phyloP scores from a whole-genome alignment of 768 basidiomycete species.

The Paxillus involutus region DNA sequence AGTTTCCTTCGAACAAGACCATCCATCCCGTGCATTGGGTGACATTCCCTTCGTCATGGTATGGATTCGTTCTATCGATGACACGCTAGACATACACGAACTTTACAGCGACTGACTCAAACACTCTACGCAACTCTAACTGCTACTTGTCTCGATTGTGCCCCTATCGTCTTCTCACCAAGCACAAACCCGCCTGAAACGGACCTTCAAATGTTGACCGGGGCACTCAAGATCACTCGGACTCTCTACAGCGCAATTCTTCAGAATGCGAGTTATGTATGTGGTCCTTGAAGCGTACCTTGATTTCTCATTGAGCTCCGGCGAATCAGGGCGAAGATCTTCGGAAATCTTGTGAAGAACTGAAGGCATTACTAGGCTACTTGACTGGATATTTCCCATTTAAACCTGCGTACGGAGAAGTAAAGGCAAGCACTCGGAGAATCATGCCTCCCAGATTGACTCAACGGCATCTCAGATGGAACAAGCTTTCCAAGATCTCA shows the following conservation, averaged over 20 bases:
- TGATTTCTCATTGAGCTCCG: conserved; percentile 3
- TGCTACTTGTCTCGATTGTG: conserved; percentile 84
- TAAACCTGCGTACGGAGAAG: conserved; percentile 49
- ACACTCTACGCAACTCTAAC: conserved; percentile 78
- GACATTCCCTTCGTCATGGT: conserved; percentile 28
- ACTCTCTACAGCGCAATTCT: conserved; percentile 61
- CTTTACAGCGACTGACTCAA: conserved; percentile 60
- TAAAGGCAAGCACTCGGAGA: conserved; percentile 42
- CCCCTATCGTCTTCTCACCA: conserved; percentile 79
- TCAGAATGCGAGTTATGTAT: conserved; percentile 40
- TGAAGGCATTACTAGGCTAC: conserved; percentile 63
- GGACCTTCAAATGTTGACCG: conserved; percentile 59
- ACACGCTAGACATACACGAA: conserved; percentile 12
- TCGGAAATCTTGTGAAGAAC: conserved; percentile 40
- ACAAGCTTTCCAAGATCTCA: conserved; percentile 67
- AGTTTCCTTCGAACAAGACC: conserved; percentile 14
- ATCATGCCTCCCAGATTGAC: background rate
- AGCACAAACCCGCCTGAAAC: conserved; percentile 55
- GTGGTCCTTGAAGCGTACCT: conserved; percentile 3
- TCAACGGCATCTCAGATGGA: conserved; percentile 48
- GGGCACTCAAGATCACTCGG: conserved; percentile 55
- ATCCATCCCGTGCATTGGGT: conserved; percentile 11
- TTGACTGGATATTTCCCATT: conserved; percentile 90
- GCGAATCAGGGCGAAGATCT: conserved; percentile 24
- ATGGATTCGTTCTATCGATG: conserved; percentile 16